These are phyloP conservation scores for Apiotrichum sp. DNA, from an alignment of 1,284 basidiomycete species.

Conservation along the genomic window DNA sequence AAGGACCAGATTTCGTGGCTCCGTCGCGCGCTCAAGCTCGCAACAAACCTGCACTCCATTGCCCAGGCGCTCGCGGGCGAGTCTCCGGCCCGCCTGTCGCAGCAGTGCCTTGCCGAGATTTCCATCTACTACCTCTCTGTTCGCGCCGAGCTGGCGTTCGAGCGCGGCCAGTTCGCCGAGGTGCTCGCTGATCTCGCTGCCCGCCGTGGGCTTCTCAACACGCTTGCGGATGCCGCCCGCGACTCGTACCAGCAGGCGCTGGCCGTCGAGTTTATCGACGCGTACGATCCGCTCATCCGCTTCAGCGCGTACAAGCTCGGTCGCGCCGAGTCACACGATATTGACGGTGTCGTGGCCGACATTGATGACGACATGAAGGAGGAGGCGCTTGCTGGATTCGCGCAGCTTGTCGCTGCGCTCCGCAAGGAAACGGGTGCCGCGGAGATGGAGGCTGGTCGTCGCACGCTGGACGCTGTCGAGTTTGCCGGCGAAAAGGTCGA, in stretches of 20 bases:
- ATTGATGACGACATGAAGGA: conserved; percentile 60
- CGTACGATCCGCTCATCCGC: conserved; percentile 82
- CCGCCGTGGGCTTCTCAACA: conserved; percentile 62
- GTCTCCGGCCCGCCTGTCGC: conserved; percentile 15
- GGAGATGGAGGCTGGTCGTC: conserved; percentile 50
- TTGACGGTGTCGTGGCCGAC: conserved; percentile 71
- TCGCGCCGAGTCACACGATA: conserved; percentile 65
- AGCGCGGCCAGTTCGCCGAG: conserved; percentile 64
- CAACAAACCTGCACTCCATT: conserved; percentile 68
- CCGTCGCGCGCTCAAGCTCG: conserved; percentile 77
- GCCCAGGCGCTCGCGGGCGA: conserved; percentile 56
- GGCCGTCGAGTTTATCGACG: conserved; percentile 75
- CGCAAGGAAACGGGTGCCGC: conserved; percentile 47
- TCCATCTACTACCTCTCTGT: conserved; percentile 47
- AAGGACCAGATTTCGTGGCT: conserved; percentile 55
- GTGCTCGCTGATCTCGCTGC: conserved; percentile 72
- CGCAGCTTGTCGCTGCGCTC: conserved; percentile 27
- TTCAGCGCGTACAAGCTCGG: conserved; percentile 84
- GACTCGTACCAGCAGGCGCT: conserved; percentile 83
- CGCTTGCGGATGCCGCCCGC: conserved; percentile 55
- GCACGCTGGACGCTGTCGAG: conserved; percentile 56
- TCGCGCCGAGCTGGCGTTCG: conserved; percentile 48
- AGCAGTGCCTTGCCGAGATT: conserved; percentile 40
- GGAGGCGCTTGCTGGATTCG: conserved; percentile 37
- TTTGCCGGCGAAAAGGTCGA: conserved; percentile 84